Evolutionary conservation across 129 eudicot genomes (phyloP).

Genomic region (Artemisia argyi): DNA sequence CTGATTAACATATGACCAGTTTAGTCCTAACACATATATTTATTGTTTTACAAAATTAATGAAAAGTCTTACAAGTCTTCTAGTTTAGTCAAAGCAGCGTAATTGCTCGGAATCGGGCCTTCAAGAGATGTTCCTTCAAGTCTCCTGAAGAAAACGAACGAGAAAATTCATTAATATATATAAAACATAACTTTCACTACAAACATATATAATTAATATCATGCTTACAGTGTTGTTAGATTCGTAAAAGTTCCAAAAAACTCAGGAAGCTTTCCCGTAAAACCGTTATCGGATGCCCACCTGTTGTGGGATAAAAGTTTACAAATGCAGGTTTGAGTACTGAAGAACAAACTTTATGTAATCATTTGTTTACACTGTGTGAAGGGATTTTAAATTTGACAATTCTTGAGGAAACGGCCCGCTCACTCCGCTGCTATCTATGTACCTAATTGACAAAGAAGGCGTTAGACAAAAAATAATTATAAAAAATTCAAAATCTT

Average conservation of each 20-base stretch:
- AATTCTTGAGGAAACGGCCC: slow-evolving; percentile 70
- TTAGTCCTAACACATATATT: slow-evolving; percentile 6
- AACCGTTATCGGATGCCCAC: slow-evolving; percentile 76
- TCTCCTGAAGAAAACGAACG: slow-evolving; percentile 45
- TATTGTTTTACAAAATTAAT: slow-evolving; percentile 8
- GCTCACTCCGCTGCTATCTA: slow-evolving; percentile 75
- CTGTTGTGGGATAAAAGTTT: slow-evolving; percentile 26
- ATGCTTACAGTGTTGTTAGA: slow-evolving; percentile 53
- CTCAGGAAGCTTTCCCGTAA: slow-evolving; percentile 70
- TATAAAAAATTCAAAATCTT: neutral
- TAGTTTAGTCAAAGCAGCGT: slow-evolving; percentile 61
- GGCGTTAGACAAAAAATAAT: neutral
- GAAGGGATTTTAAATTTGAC: slow-evolving; percentile 59
- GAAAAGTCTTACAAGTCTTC: slow-evolving; percentile 58
- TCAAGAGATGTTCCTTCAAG: slow-evolving; percentile 67
- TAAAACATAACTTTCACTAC: slow-evolving; percentile 1
- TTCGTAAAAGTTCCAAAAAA: slow-evolving; percentile 55
- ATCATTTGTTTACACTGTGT: slow-evolving; percentile 44
- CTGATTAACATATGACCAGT: neutral
- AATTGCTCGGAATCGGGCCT: slow-evolving; percentile 70
- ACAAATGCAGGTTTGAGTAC: neutral
- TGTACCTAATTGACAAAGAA: slow-evolving; percentile 49
- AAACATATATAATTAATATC: neutral
- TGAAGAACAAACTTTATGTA: slow-evolving; percentile 5
- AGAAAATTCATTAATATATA: neutral